A percentile compares a stretch with the other conserved stretches of the same genome.
These are phyloP conservation scores for Phaeoacremonium minimum DNA, from an alignment of 2,329 filamentous ascomycete species.

Conservation along the genomic window DNA sequence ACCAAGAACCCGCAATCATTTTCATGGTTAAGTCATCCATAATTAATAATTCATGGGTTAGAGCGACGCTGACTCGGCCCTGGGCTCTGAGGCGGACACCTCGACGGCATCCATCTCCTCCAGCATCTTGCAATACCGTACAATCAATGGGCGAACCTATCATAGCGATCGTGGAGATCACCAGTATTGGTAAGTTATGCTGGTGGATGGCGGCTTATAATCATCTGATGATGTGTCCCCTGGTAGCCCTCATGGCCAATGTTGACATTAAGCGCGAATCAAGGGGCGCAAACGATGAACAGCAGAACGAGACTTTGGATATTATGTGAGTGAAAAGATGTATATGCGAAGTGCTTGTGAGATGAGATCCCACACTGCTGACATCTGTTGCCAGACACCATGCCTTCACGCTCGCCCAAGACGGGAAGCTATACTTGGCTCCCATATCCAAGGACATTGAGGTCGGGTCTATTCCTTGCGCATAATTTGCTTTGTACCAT, in stretches of 20 bases:
- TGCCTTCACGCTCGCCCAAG: constrained; percentile 11
- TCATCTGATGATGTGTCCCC: too few species aligned
- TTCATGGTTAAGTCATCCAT: too few species aligned
- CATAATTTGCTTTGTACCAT: too few species aligned
- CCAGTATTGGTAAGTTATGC: constrained; percentile 19
- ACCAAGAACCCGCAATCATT: too few species aligned
- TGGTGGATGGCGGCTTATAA: not conserved
- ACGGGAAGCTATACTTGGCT: constrained; percentile 14
- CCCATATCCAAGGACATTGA: constrained; percentile 12
- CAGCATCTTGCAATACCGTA: constrained; percentile 22
- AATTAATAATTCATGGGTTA: too few species aligned
- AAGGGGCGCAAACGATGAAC: constrained; percentile 19
- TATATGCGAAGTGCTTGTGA: not conserved
- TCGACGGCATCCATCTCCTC: constrained; percentile 23
- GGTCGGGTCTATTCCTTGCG: too few species aligned
- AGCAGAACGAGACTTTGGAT: constrained; percentile 22
- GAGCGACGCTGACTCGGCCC: constrained; percentile 8
- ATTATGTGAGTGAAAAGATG: constrained; percentile 11
- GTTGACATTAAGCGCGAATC: not conserved
- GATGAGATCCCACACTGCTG: not conserved
- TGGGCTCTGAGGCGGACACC: constrained; percentile 5
- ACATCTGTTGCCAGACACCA: constrained; percentile 12
- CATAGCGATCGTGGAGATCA: constrained; percentile 20
- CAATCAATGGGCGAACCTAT: constrained; percentile 23
- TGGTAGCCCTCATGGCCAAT: not conserved